phyloP scores from a whole-genome alignment of 176 grass and related monocot species.

The Coix lacrymajobi region DNA sequence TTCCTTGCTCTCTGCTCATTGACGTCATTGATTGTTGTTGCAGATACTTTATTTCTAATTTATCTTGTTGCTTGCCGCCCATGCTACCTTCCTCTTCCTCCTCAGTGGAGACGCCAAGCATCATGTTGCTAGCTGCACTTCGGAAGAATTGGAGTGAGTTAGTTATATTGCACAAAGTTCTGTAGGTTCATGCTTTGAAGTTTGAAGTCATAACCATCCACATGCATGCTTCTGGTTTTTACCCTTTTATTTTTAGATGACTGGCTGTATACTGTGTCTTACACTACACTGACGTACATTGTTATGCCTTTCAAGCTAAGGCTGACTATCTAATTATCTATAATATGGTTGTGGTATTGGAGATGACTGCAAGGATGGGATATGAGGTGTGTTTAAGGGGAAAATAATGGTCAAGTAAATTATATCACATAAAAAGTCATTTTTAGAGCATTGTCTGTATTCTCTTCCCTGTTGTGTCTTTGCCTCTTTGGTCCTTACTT shows the following conservation, averaged over 20 bases:
- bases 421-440: too few species aligned
- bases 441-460: too few species aligned
- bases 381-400: constrained; percentile 45
- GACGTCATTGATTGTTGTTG: too few species aligned
- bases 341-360: constrained; percentile 61
- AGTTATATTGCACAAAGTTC: background rate
- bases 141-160: constrained; percentile 26
- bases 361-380: constrained; percentile 88
- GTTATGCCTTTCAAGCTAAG: constrained; percentile 54
- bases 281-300: too few species aligned
- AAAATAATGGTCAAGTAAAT: too few species aligned
- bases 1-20: too few species aligned
- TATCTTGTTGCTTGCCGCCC: background rate
- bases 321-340: constrained; percentile 89
- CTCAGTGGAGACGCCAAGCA: constrained; percentile 82
- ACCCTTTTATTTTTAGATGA: too few species aligned
- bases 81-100: background rate
- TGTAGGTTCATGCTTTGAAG: background rate
- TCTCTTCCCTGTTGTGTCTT: too few species aligned
- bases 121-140: constrained; percentile 78
- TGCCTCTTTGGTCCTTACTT: too few species aligned
- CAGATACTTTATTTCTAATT: background rate
- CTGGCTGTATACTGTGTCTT: too few species aligned
- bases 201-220: too few species aligned
- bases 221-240: too few species aligned